A percentile compares a stretch with the other conserved stretches of the same genome.
These are phyloP conservation scores for Fusarium sp. DNA, from an alignment of 2,329 filamentous ascomycete species.

Conservation along the genomic window DNA sequence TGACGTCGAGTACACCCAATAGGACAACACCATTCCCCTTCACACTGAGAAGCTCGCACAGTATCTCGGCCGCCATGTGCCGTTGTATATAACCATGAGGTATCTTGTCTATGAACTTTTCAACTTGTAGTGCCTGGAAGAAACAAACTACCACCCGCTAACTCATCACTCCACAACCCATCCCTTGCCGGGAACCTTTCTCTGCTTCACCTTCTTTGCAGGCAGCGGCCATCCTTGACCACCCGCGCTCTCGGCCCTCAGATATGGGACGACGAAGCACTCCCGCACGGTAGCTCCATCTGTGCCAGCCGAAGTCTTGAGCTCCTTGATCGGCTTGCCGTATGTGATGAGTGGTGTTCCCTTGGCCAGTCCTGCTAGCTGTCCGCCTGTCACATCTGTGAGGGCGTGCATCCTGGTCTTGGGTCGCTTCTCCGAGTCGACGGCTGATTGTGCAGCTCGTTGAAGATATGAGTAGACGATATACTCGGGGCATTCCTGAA, in stretches of 20 bases:
- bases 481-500: slow-evolving; percentile 84
- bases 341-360: slow-evolving; percentile 87
- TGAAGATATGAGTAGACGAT: slow-evolving; percentile 91
- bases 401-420: slow-evolving; percentile 91
- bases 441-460: slow-evolving; percentile 66
- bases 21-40: slow-evolving; percentile 4
- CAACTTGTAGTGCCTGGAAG: slow-evolving; percentile 7
- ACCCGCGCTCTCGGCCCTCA: slow-evolving; percentile 75
- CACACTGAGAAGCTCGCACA: neutral
- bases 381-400: slow-evolving; percentile 79
- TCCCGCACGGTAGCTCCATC: slow-evolving; percentile 67
- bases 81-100: slow-evolving; percentile 27
- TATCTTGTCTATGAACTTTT: slow-evolving; percentile 40
- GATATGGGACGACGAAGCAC: slow-evolving; percentile 84
- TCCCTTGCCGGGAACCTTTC: slow-evolving; percentile 75
- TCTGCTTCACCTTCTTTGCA: slow-evolving; percentile 86
- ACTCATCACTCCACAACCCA: slow-evolving; percentile 75
- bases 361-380: slow-evolving; percentile 83
- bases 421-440: slow-evolving; percentile 65
- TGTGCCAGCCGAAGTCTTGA: slow-evolving; percentile 58
- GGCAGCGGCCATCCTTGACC: slow-evolving; percentile 86
- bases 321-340: slow-evolving; percentile 92
- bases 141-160: neutral
- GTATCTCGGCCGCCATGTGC: neutral
- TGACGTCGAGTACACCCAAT: slow-evolving; percentile 21